Evolutionary conservation across 768 basidiomycete genomes (phyloP), one percentile per base, ranked within the genome.

Genomic region (Tremella yokohamensis): DNA sequence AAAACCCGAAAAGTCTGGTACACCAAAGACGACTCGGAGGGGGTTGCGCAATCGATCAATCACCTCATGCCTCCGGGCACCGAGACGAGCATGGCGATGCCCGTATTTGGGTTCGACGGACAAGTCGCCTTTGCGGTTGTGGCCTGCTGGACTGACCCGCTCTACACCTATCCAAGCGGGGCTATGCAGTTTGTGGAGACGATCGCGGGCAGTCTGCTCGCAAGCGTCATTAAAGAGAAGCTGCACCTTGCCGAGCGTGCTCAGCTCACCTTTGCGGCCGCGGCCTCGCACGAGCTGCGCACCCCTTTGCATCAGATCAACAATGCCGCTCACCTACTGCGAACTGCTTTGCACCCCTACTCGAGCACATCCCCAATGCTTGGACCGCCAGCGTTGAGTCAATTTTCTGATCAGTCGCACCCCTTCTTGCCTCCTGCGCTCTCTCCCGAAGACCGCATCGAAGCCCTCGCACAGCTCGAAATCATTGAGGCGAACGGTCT

Each of bases 251-350:
- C 59, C 2, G 61, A 65, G 52, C 20, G 66, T 16, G 63, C 69
- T 8, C 67, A 75, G 51, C 60, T 72, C 13, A 65, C 63, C 15
- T 76, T 76, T 49, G 74, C 74, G 3, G 65, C 72, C 11, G 68
- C 72, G 11, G 72, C 74, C 1, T 62, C 58, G 47, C 74, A 76
- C 40, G 74, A 76, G 45, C 47, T 73, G 1, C 64, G 72, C n/a
- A 76, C 74, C 1, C 74, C 74, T 7, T 48, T 76, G 37, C 74
- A 76, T 61, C 74, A 73, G 54, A 63, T 73, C 62, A 66, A 65
- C 40, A 67, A 65, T 8, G 67, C 70, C n/a, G 67, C 70, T 0
- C 49, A 60, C 40, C 54, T 69, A 15, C 60, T 72, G 2, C 61
- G 68, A 9, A 26, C 42, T n/a, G 37, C 57, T 11, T 55, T 72